Conservation (phyloP, 176 grass and related monocot genomes). For the Rhynchospora tenuis region DNA sequence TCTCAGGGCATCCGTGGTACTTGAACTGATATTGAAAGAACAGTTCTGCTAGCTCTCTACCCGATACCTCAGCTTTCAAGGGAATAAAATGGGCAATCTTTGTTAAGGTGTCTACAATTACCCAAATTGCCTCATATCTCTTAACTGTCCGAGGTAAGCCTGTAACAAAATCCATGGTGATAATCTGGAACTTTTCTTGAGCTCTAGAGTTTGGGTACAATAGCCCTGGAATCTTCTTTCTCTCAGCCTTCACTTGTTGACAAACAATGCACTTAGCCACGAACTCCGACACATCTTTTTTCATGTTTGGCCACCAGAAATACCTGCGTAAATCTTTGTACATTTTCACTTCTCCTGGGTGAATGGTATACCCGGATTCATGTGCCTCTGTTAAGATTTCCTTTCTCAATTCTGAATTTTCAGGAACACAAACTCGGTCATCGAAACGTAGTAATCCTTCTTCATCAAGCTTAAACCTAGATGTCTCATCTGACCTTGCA, state of each 20-base stretch:
- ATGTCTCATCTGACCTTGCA: neutral
- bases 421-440: neutral
- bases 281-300: neutral
- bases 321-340: neutral
- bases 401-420: neutral
- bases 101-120: neutral
- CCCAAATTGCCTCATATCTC: neutral
- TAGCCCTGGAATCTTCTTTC: neutral
- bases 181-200: neutral
- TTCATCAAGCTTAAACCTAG: neutral
- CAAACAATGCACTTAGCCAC: neutral
- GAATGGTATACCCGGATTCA: neutral
- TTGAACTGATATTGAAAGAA: too few relatives aligned
- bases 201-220: neutral
- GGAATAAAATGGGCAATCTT: neutral
- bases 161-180: constrained; percentile 10
- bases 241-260: neutral
- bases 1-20: too few relatives aligned
- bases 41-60: too few relatives aligned
- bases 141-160: neutral
- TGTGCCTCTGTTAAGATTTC: neutral
- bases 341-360: too few relatives aligned
- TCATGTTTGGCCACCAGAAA: neutral
- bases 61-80: too few relatives aligned
- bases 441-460: neutral